These are phyloP conservation scores for Paramecium primaurelia DNA, from an alignment of 73 alveolate genomes.

Conservation along the genomic window DNA sequence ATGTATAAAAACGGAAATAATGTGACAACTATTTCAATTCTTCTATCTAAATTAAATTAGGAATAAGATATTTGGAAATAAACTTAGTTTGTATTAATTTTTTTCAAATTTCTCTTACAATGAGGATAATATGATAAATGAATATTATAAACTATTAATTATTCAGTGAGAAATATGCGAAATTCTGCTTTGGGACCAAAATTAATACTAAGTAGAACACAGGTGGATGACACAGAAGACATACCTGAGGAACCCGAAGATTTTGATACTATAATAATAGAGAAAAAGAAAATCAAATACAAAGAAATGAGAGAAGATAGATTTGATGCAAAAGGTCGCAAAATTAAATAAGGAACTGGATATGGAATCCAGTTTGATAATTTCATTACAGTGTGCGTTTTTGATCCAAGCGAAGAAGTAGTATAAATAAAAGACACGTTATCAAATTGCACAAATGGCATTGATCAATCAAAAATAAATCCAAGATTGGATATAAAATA, in stretches of 20 bases:
- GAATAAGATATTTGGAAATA: background rate
- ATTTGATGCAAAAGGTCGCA: conserved; percentile 5
- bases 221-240: conserved; percentile 28
- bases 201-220: background rate
- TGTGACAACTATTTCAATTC: background rate
- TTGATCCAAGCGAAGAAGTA: conserved; percentile 29
- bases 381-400: conserved; percentile 36
- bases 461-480: conserved; percentile 4
- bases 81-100: background rate
- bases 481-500: background rate
- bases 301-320: background rate
- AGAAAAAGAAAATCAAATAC: background rate
- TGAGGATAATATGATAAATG: background rate
- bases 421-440: background rate
- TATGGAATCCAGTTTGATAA: conserved; percentile 17
- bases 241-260: conserved; percentile 45
- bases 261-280: background rate
- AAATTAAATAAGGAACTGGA: background rate
- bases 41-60: background rate
- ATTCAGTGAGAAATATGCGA: background rate
- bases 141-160: background rate
- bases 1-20: background rate
- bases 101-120: background rate
- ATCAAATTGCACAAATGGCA: background rate
- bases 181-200: background rate